These are phyloP conservation scores for Elongisporangium anandrum DNA, from an alignment of 352 stramenopile species.

Conservation along the genomic window DNA sequence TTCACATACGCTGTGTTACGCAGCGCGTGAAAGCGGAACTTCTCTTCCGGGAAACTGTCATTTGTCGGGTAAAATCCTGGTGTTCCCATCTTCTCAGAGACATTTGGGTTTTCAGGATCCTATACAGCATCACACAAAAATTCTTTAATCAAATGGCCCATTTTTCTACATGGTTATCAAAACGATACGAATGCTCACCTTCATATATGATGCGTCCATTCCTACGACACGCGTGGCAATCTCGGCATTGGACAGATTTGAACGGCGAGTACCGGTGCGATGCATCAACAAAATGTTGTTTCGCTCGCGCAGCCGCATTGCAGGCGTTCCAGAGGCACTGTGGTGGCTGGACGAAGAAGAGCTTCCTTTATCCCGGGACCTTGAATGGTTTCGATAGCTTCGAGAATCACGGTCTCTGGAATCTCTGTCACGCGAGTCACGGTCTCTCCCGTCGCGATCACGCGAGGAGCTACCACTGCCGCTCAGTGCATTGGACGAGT, in stretches of 20 bases:
- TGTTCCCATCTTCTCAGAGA: constrained; percentile 65
- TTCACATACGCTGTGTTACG: constrained; percentile 76
- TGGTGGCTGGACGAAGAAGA: constrained; percentile 18
- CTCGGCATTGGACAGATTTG: constrained; percentile 44
- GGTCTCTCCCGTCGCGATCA: constrained; percentile 24
- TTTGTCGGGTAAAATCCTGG: constrained; percentile 77
- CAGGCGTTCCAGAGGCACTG: constrained; percentile 38
- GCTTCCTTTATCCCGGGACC: constrained; percentile 26
- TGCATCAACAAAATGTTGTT: constrained; percentile 82
- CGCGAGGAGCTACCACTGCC: constrained; percentile 14
- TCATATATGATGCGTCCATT: constrained; percentile 68
- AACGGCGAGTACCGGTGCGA: constrained; percentile 37
- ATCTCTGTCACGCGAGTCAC: constrained; percentile 15
- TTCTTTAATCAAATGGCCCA: too few relatives aligned
- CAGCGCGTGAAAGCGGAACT: constrained; percentile 73
- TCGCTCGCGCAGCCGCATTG: constrained; percentile 50
- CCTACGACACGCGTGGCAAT: constrained; percentile 53
- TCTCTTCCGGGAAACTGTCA: constrained; percentile 71
- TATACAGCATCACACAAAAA: too few relatives aligned
- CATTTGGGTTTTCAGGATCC: constrained; percentile 57
- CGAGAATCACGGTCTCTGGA: constrained; percentile 23
- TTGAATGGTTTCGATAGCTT: constrained; percentile 23
- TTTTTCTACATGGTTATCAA: too few relatives aligned
- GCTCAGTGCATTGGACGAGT: constrained; percentile 32
- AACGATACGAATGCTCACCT: constrained; percentile 24